A percentile compares a stretch with the other conserved stretches of the same genome.
These are phyloP conservation scores for Claviceps spartinae DNA, from an alignment of 2,329 filamentous ascomycete genomes.

Conservation along the genomic window DNA sequence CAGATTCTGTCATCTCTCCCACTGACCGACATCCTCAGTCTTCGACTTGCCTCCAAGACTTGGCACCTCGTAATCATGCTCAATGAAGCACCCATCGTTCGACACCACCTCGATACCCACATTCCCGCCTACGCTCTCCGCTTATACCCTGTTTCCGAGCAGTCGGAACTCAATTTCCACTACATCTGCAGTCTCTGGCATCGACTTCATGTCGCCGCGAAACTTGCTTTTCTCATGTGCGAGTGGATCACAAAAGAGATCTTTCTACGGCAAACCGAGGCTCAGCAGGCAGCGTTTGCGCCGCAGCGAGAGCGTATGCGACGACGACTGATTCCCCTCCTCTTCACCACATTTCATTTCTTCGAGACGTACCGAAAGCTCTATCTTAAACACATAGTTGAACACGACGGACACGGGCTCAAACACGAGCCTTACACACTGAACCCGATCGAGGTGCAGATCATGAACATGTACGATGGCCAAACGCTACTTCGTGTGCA, in stretches of 20 bases:
- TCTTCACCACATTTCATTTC: slow-evolving; percentile 55
- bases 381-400: slow-evolving; percentile 41
- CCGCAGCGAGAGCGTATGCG: slow-evolving; percentile 51
- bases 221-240: slow-evolving; percentile 47
- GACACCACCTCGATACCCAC: slow-evolving; percentile 45
- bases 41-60: slow-evolving; percentile 43
- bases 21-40: slow-evolving; percentile 44
- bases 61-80: slow-evolving; percentile 46
- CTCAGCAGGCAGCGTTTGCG: slow-evolving; percentile 42
- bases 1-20: slow-evolving; percentile 48
- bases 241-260: slow-evolving; percentile 54
- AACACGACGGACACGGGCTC: slow-evolving; percentile 38
- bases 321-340: slow-evolving; percentile 45
- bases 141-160: slow-evolving; percentile 41
- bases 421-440: slow-evolving; percentile 40
- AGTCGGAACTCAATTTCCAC: slow-evolving; percentile 38
- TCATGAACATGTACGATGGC: slow-evolving; percentile 53
- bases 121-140: slow-evolving; percentile 47
- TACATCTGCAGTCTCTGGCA: slow-evolving; percentile 54
- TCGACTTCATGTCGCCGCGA: slow-evolving; percentile 49
- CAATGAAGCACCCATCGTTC: slow-evolving; percentile 47
- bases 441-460: slow-evolving; percentile 47
- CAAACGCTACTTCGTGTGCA: slow-evolving; percentile 48
- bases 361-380: slow-evolving; percentile 50
- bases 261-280: slow-evolving; percentile 43